Conservation (phyloP, 2,329 filamentous ascomycete genomes). For the Diaporthe humulicola region DNA sequence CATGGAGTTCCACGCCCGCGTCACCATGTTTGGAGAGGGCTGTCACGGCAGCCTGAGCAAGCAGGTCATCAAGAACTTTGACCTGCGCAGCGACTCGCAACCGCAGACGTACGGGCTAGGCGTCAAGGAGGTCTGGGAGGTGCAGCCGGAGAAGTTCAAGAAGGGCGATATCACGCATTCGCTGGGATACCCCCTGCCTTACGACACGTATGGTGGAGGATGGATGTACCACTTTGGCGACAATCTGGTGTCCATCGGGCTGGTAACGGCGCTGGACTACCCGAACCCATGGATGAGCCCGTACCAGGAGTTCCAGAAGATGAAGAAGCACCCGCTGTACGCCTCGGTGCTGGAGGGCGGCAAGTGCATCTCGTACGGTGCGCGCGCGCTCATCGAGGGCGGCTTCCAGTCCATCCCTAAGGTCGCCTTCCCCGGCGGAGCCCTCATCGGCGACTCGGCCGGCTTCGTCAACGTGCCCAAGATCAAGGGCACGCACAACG, state of each 20-base stretch:
- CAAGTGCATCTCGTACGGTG: slow-evolving; percentile 97
- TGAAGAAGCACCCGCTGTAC: slow-evolving; percentile 98
- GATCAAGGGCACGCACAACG: slow-evolving; percentile 97
- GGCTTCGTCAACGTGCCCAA: slow-evolving; percentile 98
- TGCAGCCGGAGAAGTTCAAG: slow-evolving; percentile 91
- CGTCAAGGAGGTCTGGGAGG: slow-evolving; percentile 97
- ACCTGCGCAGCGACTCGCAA: slow-evolving; percentile 88
- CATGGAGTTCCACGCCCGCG: slow-evolving; percentile 96
- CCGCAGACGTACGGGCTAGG: slow-evolving; percentile 96
- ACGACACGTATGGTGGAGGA: slow-evolving; percentile 94
- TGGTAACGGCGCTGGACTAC: slow-evolving; percentile 96
- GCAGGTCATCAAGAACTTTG: slow-evolving; percentile 94
- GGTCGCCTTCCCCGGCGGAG: slow-evolving; percentile 94
- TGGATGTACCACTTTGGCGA: slow-evolving; percentile 99
- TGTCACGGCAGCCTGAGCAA: slow-evolving; percentile 97
- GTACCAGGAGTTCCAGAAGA: slow-evolving; percentile 96
- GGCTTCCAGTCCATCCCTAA: slow-evolving; percentile 99
- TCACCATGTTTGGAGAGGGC: slow-evolving; percentile 93
- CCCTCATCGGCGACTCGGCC: slow-evolving; percentile 94
- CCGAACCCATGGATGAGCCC: slow-evolving; percentile 96
- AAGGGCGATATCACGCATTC: slow-evolving; percentile 89
- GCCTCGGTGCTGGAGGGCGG: slow-evolving; percentile 89
- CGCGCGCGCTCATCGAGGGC: slow-evolving; percentile 91
- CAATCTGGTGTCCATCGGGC: slow-evolving; percentile 91
- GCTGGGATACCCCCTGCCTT: slow-evolving; percentile 90